Conservation (phyloP, 1,284 basidiomycete species). For the Cryptococcus depauperatus region DNA sequence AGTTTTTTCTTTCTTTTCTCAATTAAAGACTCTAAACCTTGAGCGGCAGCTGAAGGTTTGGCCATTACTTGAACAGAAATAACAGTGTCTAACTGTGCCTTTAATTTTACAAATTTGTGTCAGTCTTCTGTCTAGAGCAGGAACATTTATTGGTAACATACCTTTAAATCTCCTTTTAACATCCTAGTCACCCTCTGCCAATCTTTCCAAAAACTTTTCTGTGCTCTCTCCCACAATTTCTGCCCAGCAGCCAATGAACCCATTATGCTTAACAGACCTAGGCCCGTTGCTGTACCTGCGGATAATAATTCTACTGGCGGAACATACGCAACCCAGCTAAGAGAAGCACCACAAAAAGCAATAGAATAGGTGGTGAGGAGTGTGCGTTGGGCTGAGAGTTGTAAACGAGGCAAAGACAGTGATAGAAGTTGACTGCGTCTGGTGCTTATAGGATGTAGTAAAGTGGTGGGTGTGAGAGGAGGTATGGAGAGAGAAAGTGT, state of each 20-base stretch:
- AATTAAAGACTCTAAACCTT: slow-evolving; percentile 49
- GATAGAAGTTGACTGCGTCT: slow-evolving; percentile 55
- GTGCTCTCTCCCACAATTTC: slow-evolving; percentile 62
- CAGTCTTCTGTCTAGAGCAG: slow-evolving; percentile 43
- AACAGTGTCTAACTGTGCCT: slow-evolving; percentile 18
- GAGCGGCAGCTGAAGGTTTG: slow-evolving; percentile 31
- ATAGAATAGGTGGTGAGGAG: slow-evolving; percentile 49
- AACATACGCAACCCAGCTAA: slow-evolving; percentile 41
- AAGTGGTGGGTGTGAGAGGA: slow-evolving; percentile 49
- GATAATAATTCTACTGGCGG: slow-evolving; percentile 25
- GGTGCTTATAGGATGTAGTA: slow-evolving; percentile 53
- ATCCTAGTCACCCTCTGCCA: slow-evolving; percentile 62
- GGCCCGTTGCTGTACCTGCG: slow-evolving; percentile 52
- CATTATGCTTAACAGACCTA: slow-evolving; percentile 54
- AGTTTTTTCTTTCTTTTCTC: slow-evolving; percentile 47
- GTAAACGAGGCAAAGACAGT: slow-evolving; percentile 56
- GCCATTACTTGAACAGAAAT: slow-evolving; percentile 36
- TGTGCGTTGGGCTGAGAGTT: slow-evolving; percentile 58
- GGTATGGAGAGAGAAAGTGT: slow-evolving; percentile 49
- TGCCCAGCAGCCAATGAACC: slow-evolving; percentile 59
- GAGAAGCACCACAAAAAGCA: slow-evolving; percentile 41
- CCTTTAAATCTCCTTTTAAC: slow-evolving; percentile 63
- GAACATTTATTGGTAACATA: slow-evolving; percentile 35
- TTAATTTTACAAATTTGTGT: not conserved
- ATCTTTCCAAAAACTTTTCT: slow-evolving; percentile 64